Evolutionary conservation across 2,329 filamentous ascomycete species (phyloP), one percentile per base, ranked within the genome.

Genomic region (Xylaria sp.): DNA sequence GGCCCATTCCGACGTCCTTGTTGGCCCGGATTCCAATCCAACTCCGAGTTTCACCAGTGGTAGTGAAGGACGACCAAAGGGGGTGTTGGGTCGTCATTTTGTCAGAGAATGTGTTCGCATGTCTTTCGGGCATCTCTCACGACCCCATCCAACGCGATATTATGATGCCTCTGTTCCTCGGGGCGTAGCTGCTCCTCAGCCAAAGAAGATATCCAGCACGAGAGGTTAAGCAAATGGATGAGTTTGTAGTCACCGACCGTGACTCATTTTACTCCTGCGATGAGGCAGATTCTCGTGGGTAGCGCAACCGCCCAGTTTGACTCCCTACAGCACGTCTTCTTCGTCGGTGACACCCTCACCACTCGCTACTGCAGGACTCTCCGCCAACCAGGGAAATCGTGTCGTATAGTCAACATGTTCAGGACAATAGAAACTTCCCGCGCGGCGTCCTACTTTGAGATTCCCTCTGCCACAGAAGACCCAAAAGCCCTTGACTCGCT

Each of bases 201-300:
- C 12, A 88, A 88, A 66, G 94, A 97, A 71, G 90, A 94, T 74
- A 98, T 98, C 68, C 88, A 91, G 63, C 92, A 98, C 78, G 94
- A 97, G 81, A 90, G 86, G 75, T 84, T 98, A 16, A 91, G 91
- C 4, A 93, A 97, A 77, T 99, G 96, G 96, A 93, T 98, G 86
- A 85, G 86, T 61, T 88, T 91, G 61, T 88, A 92, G 76, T 82
- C 86, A 64, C 89, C 92, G 2, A 97, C 91, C 18, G 92, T 94
- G 23, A 93, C 92, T 13, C 96, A 98, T 80, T 82, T 98, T 47
- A 99, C 96, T 1, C 96, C 96, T 10, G 96, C 96, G 66, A 98
- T 98, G 94, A 94, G 94, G 64, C 93, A 98, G 75, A 96, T 98
- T 69, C 83, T 98, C 1, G 91, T 95, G n/a, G 94, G 94, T 51